These are phyloP conservation scores for peach (Prunus persica) DNA, from an alignment of 306 rosid genomes.

Conservation along the genomic window Prunus_persica_NCBIv2 NC_034016.1:12228001-12228500, in stretches of 20 bases:
- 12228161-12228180: slow-evolving; percentile 80
- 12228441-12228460: slow-evolving; percentile 55
- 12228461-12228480: slow-evolving; percentile 84
- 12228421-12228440: slow-evolving; percentile 52
- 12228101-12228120: slow-evolving; percentile 49
- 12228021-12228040: not conserved
- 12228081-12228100: not conserved
- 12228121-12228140: slow-evolving; percentile 75
- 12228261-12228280: too few relatives aligned
- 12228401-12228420: slow-evolving; percentile 66
- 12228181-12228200: slow-evolving; percentile 82
- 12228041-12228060: not conserved
- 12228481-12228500: slow-evolving; percentile 67
- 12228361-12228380: slow-evolving; percentile 45
- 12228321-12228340: not conserved
- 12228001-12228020: slow-evolving; percentile 20
- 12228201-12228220: slow-evolving; percentile 85
- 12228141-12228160: slow-evolving; percentile 56
- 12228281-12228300: too few relatives aligned
- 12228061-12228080: not conserved
- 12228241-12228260: not conserved
- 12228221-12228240: slow-evolving; percentile 34
- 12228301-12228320: too few relatives aligned
- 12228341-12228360: not conserved
- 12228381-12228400: slow-evolving; percentile 85